Base-by-base conservation (phyloP, 495 filamentous ascomycete genomes). In the Podospora pseudoanserina region DNA sequence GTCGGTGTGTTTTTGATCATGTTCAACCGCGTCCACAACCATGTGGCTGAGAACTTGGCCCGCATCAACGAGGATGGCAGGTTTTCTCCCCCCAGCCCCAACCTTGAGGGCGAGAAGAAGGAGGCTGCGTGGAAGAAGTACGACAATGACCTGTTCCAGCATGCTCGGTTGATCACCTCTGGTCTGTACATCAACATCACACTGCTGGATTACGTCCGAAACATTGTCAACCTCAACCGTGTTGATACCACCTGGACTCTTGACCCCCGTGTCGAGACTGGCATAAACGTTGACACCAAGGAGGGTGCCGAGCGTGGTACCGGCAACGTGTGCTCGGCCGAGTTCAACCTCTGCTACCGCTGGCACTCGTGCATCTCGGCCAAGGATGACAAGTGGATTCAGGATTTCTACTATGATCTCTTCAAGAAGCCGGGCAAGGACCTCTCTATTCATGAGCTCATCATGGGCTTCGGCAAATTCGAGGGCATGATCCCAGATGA, bases 141-240 rank as follows among this genome's bases (percentile, higher is more conserved):
- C 69, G 92, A 96, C 70, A 87, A 94, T 66, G 91, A 95, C 66
- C 81, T 96, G 20, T 96, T 96, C 83, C 91, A 96, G 72, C 92
- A 90, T 18, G 90, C 88, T 44, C 83, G 92, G 55, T 82, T 95
- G 68, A 84, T 94, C 68, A 93, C 90, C 2, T 93, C 90, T 49
- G 91, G 92, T 64, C 81, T 94, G 6, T 95, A 93, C 76, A 91
- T 93, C 74, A 94, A 95, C 81, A 91, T 92, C 71, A 88, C 91
- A 6, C 80, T 95, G 39, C 84, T 91, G 67, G 92, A 96, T 73
- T 96, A 96, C 74, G 85, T 96, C 53, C 88, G 92, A 28, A 92
- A 91, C 20, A 93, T 96, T 70, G 83, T 95, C 77, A 94, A 93
- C 60, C 69, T 93, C 66, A 94, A 94, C 79, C 84, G 90, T 54